Percentiles rank a stretch among this genome's conserved stretches.
Conservation (phyloP, 495 filamentous ascomycete species). For the Penicilliopsis zonata region DNA sequence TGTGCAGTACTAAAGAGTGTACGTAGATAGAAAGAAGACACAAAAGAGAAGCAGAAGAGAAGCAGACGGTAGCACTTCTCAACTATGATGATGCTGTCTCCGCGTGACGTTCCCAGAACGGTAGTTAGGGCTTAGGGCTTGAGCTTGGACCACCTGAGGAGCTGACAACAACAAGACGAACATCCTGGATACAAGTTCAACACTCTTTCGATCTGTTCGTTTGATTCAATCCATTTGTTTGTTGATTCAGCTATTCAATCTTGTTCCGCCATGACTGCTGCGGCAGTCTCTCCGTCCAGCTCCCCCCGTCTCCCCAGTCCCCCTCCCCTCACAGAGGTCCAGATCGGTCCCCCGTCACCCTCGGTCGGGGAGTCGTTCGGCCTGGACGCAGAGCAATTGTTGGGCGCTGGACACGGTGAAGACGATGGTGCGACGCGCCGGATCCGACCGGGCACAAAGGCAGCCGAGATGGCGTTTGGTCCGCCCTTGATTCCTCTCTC, state of each 20-base stretch:
- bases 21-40: too few species aligned
- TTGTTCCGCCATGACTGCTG: constrained; percentile 40
- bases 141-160: too few species aligned
- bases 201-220: too few species aligned
- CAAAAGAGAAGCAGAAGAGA: too few species aligned
- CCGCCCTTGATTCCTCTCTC: constrained; percentile 75
- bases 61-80: too few species aligned
- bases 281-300: constrained; percentile 56
- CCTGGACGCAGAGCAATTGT: constrained; percentile 20
- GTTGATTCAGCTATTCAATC: too few species aligned
- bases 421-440: constrained; percentile 62
- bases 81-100: too few species aligned
- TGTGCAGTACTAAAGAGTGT: constrained; percentile 1
- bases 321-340: constrained; percentile 81
- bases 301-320: constrained; percentile 83
- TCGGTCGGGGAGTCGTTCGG: constrained; percentile 42
- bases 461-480: constrained; percentile 81
- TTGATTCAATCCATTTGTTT: too few species aligned
- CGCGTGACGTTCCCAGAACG: constrained; percentile 1
- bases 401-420: constrained; percentile 33
- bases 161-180: too few species aligned
- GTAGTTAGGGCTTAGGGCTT: constrained; percentile 4
- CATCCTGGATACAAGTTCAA: too few species aligned
- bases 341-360: constrained; percentile 76
- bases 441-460: constrained; percentile 85